Evolutionary conservation across 768 basidiomycete species (phyloP).

Genomic region (Mycena capillaripes): DNA sequence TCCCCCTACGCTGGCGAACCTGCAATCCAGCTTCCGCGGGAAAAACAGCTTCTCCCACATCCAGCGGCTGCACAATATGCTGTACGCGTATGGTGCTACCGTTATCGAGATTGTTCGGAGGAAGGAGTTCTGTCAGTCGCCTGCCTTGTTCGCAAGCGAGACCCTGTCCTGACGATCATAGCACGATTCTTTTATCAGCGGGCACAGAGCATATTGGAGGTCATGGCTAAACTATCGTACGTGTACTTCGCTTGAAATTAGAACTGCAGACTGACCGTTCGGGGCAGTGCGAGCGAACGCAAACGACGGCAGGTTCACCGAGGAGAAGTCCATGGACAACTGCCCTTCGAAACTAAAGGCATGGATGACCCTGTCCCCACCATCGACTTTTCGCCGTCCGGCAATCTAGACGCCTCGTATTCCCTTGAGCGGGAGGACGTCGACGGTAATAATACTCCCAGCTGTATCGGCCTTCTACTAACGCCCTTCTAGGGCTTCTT

Average conservation of each 20-base stretch:
- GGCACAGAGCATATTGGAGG: constrained; percentile 84
- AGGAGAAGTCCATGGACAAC: constrained; percentile 84
- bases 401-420: constrained; percentile 73
- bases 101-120: constrained; percentile 92
- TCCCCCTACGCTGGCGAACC: constrained; percentile 70
- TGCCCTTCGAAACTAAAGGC: constrained; percentile 88
- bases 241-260: constrained; percentile 43
- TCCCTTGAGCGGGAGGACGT: constrained; percentile 81
- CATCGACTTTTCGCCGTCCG: constrained; percentile 84
- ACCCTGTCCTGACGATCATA: constrained; percentile 42
- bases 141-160: not conserved
- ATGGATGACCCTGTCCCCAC: constrained; percentile 86
- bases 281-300: constrained; percentile 75
- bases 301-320: constrained; percentile 90
- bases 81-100: constrained; percentile 93
- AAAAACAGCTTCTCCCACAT: constrained; percentile 94
- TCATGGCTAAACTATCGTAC: constrained; percentile 91
- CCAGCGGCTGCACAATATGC: constrained; percentile 87
- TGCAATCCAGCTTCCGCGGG: constrained; percentile 81
- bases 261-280: not conserved
- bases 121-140: constrained; percentile 84
- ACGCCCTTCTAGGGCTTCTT: constrained; percentile 63
- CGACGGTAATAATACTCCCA: constrained; percentile 57
- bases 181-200: constrained; percentile 87
- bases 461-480: constrained; percentile 23